A percentile compares a stretch with the other conserved stretches of the same genome.
phyloP scores from a whole-genome alignment of 306 rosid species.

The Vigna angularis region DNA sequence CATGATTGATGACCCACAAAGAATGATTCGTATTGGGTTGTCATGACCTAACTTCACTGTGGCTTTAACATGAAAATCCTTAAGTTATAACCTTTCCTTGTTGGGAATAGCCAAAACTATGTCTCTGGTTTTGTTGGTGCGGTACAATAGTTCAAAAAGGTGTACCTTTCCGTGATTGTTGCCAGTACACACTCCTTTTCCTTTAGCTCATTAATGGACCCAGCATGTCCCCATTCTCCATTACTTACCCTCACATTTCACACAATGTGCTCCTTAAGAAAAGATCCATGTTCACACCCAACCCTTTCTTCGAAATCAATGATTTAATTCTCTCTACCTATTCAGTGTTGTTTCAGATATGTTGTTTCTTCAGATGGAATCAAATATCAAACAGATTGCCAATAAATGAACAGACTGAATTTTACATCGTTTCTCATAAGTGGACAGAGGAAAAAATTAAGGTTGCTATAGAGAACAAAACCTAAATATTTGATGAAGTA shows the following conservation, averaged over 20 bases:
- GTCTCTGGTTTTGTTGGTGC: conserved; percentile 19
- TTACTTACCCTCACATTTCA: conserved; percentile 11
- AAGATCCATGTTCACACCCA: conserved; percentile 8
- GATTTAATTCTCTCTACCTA: conserved; percentile 10
- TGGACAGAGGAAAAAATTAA: too few species aligned
- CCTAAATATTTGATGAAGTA: too few species aligned
- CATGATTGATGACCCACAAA: conserved; percentile 43
- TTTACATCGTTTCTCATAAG: too few species aligned
- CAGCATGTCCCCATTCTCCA: conserved; percentile 35
- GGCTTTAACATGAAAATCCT: not conserved
- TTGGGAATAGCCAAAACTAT: not conserved
- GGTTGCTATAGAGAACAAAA: too few species aligned
- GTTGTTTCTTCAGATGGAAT: not conserved
- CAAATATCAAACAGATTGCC: too few species aligned
- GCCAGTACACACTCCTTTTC: conserved; percentile 43
- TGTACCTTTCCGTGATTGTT: conserved; percentile 64
- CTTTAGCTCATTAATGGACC: not conserved
- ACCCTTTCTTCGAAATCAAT: not conserved
- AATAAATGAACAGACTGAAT: too few species aligned
- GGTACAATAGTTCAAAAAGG: conserved; percentile 36
- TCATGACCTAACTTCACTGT: conserved; percentile 65
- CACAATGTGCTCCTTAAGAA: conserved; percentile 33
- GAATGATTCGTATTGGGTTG: conserved; percentile 31
- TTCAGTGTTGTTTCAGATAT: not conserved
- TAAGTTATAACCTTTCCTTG: not conserved